These are phyloP conservation scores for Coemansia sp. DNA, from an alignment of 192 early-diverging fungal species.

Conservation along the genomic window DNA sequence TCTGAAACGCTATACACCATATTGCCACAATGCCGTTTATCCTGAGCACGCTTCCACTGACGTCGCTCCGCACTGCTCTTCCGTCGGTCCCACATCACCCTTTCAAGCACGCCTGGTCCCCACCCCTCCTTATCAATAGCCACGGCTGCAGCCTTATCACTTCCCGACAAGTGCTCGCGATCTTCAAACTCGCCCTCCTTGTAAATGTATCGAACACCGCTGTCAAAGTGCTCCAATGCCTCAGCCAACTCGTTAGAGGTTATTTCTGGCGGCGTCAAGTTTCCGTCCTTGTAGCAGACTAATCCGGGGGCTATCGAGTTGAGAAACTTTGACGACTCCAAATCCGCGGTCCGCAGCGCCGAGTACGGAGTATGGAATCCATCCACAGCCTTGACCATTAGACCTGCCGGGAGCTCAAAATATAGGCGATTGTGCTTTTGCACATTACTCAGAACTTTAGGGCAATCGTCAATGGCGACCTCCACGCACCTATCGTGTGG, in stretches of 20 bases:
- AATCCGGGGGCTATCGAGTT: conserved; percentile 23
- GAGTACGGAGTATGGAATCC: conserved; percentile 19
- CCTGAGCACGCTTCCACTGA: conserved; percentile 26
- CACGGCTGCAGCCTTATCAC: background rate
- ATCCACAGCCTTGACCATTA: conserved; percentile 22
- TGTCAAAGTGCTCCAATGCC: conserved; percentile 23
- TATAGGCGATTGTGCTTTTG: background rate
- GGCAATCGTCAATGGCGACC: too few relatives aligned
- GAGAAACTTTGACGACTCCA: conserved; percentile 28
- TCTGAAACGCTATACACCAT: background rate
- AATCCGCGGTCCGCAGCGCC: conserved; percentile 3
- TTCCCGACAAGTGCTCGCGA: background rate
- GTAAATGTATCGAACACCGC: conserved; percentile 42
- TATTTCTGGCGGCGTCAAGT: background rate
- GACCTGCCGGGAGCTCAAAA: conserved; percentile 30
- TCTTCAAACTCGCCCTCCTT: conserved; percentile 29
- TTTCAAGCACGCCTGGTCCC: conserved; percentile 31
- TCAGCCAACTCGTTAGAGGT: conserved; percentile 21
- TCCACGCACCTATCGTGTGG: background rate
- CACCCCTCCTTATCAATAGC: conserved; percentile 42
- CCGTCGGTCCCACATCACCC: conserved; percentile 37
- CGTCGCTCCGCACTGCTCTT: conserved; percentile 16
- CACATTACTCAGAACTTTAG: background rate
- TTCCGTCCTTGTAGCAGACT: background rate
- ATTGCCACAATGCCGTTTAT: background rate